Percentiles rank a stretch among this genome's conserved stretches.
These are phyloP conservation scores for Colletotrichum higginsianum DNA, from an alignment of 2,329 filamentous ascomycete species.

Conservation along the genomic window DNA sequence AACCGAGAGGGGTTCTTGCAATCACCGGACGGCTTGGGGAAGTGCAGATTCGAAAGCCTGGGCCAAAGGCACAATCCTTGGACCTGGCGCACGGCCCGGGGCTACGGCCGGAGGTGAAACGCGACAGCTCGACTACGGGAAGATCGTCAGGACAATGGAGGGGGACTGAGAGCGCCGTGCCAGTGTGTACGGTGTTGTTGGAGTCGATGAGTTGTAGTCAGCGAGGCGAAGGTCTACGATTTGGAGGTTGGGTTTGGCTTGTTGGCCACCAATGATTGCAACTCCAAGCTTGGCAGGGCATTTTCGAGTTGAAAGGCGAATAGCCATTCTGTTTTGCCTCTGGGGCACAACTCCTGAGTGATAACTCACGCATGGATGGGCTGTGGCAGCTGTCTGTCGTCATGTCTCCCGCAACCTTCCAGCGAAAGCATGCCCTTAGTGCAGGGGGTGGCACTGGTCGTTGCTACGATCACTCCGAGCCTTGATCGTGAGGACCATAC, in stretches of 20 bases:
- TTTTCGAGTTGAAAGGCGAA: background rate
- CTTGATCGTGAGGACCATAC: conserved; percentile 1
- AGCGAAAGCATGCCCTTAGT: conserved; percentile 4
- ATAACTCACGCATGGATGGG: background rate
- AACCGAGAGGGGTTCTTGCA: background rate
- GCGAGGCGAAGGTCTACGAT: background rate
- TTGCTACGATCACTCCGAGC: conserved; percentile 17
- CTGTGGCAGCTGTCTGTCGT: conserved; percentile 15
- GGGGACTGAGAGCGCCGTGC: conserved; percentile 31
- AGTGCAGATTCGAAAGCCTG: conserved; percentile 2
- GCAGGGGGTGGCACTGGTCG: conserved; percentile 18
- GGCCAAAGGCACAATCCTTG: background rate
- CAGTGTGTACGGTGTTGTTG: background rate
- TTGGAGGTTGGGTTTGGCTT: background rate
- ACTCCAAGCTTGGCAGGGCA: conserved; percentile 18
- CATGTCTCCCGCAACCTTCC: conserved; percentile 6
- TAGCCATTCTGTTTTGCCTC: background rate
- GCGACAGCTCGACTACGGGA: conserved; percentile 29
- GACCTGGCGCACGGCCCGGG: conserved; percentile 34
- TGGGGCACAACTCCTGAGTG: background rate
- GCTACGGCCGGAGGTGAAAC: conserved; percentile 36
- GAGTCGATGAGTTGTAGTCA: background rate
- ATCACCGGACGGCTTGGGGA: conserved; percentile 32
- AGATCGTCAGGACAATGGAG: conserved; percentile 31
- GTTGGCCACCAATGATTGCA: background rate